A percentile compares a stretch with the other conserved stretches of the same genome.
Evolutionary conservation across 2,329 filamentous ascomycete species (phyloP).

Genomic region (Colletotrichum sp.): DNA sequence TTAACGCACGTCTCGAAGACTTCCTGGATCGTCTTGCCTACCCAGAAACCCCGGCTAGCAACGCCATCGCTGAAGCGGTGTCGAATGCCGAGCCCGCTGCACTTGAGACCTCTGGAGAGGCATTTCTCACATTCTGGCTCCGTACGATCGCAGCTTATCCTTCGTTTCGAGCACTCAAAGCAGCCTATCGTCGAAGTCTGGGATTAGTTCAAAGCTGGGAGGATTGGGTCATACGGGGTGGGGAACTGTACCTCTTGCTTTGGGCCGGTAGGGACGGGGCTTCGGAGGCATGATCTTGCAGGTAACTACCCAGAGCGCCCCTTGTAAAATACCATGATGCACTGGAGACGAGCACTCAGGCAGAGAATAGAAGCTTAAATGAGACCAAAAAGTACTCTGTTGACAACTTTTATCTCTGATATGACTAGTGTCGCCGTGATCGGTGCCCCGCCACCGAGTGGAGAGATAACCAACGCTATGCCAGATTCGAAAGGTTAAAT

Average conservation of each 20-base stretch:
- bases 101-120: constrained; percentile 10
- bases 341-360: neutral
- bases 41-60: neutral
- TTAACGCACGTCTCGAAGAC: neutral
- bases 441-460: neutral
- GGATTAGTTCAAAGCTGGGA: neutral
- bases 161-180: constrained; percentile 19
- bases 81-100: constrained; percentile 16
- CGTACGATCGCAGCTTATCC: constrained; percentile 21
- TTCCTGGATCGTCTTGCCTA: neutral
- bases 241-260: neutral
- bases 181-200: constrained; percentile 8
- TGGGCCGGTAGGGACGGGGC: neutral
- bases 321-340: neutral
- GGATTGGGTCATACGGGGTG: too few relatives aligned
- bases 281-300: neutral
- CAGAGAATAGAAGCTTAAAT: neutral
- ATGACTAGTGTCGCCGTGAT: neutral
- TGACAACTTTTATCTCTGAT: neutral
- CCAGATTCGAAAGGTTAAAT: constrained; percentile 1
- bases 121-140: constrained; percentile 21
- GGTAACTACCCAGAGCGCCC: neutral
- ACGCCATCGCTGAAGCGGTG: constrained; percentile 8
- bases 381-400: neutral
- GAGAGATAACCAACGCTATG: neutral